Percentiles rank a stretch among this genome's conserved stretches.
phyloP scores from a whole-genome alignment of 805 yeast species.

The Cyberlindnera xylosilytica region DNA sequence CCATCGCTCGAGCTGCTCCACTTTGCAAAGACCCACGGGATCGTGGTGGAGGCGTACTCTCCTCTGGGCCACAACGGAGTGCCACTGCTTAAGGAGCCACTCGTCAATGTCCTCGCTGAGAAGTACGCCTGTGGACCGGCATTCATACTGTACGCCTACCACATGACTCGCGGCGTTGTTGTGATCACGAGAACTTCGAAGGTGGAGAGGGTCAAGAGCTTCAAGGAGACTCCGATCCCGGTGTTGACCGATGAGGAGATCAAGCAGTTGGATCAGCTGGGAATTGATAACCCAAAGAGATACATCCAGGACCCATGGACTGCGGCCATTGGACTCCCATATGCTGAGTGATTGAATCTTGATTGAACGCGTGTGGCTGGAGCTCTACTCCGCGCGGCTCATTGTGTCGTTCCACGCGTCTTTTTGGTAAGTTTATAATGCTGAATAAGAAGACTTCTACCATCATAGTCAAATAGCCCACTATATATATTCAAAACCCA shows the following conservation, averaged over 20 bases:
- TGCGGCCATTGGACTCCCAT: background rate
- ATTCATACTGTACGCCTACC: slow-evolving; percentile 61
- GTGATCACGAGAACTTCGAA: slow-evolving; percentile 72
- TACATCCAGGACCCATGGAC: slow-evolving; percentile 28
- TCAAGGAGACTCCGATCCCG: slow-evolving; percentile 33
- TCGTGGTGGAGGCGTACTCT: slow-evolving; percentile 53
- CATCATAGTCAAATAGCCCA: too few species aligned
- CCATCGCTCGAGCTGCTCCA: slow-evolving; percentile 59
- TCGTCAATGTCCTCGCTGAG: slow-evolving; percentile 49
- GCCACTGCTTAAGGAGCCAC: slow-evolving; percentile 52
- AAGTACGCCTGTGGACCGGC: slow-evolving; percentile 52
- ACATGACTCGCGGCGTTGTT: slow-evolving; percentile 56
- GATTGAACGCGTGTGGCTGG: too few species aligned
- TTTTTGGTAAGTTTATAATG: too few species aligned
- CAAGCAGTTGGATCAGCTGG: slow-evolving; percentile 32
- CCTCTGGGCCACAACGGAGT: slow-evolving; percentile 68
- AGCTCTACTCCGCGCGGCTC: too few species aligned
- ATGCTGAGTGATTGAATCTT: background rate
- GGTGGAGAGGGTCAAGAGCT: slow-evolving; percentile 51
- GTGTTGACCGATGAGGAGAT: slow-evolving; percentile 40
- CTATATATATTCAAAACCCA: too few species aligned
- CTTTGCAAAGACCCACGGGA: slow-evolving; percentile 49
- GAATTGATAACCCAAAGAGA: slow-evolving; percentile 31
- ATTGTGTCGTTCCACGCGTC: too few species aligned
- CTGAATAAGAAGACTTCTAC: too few species aligned